Evolutionary conservation across 192 early-diverging fungal species (phyloP), one percentile per base, ranked within the genome.

Genomic region (Jimgerdemannia lactiflua): DNA sequence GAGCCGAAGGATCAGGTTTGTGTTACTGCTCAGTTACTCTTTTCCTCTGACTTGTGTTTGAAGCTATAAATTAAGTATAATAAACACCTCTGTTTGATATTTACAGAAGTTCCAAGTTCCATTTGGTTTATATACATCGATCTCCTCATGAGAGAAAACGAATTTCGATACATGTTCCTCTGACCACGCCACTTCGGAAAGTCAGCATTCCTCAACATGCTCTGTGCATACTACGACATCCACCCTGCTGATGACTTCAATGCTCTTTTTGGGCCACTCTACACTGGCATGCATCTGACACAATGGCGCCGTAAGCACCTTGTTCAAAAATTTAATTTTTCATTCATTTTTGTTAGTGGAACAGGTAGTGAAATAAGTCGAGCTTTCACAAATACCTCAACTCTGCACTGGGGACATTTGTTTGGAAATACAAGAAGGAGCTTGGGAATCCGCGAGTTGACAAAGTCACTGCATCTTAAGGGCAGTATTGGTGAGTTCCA

Each of bases 141-240:
- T 59, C 54, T 71, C 3, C 77, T 82, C 17, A 76, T 78, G 65
- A 75, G 73, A 65, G 40, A 44, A 74, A 20, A 54, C 43, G 43
- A 72, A 39, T 82, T 73, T 64, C 42, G 80, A 78, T 76, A 75
- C 63, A 44, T 75, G 40, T 82, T 75, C 71, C 74, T 82, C 43
- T 71, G 68, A 63, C 77, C 80, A 18, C 74, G 70, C 41, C 77
- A 71, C 67, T 75, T 75, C 68, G 69, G 74, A 72, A 82, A 82
- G 73, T 78, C 74, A 2, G 76, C 74, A 42, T 82, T 78, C 67
- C 77, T 82, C 67, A 78, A 78, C 73, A 75, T 77, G 71, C 71
- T 78, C 73, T 78, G 80, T n/a, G n/a, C n/a, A n/a, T n/a, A n/a
- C n/a, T n/a, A 82, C 64, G 80, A 78, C 42, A 65, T 78, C 67